Evolutionary conservation across 2,329 filamentous ascomycete species (phyloP).

Genomic region (Fusarium irregulare): DNA sequence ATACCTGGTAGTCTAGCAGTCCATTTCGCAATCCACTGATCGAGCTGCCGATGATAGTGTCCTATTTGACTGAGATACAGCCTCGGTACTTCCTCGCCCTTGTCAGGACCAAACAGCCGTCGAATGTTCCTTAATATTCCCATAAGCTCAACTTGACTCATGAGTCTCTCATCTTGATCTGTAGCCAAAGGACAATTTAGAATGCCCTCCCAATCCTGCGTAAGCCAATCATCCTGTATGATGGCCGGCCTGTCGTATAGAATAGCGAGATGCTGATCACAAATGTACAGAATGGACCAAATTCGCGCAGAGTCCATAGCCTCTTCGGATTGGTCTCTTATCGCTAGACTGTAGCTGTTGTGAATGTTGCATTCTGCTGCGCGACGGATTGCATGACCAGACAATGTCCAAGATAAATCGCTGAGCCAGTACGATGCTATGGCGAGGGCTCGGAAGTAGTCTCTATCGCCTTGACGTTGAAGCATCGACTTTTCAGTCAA

Average conservation of each 20-base stretch:
- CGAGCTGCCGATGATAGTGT: constrained; percentile 50
- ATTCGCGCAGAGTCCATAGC: constrained; percentile 65
- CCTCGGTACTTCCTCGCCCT: constrained; percentile 61
- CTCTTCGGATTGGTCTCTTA: constrained; percentile 54
- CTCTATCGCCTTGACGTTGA: constrained; percentile 52
- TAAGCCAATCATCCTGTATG: constrained; percentile 67
- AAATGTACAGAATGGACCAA: constrained; percentile 72
- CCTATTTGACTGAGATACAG: constrained; percentile 61
- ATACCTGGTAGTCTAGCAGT: constrained; percentile 47
- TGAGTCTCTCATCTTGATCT: constrained; percentile 65
- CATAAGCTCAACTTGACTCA: constrained; percentile 68
- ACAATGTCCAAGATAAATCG: constrained; percentile 71
- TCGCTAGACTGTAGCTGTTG: constrained; percentile 54
- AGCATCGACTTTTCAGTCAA: constrained; percentile 61
- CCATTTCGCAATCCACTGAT: constrained; percentile 54
- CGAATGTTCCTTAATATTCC: constrained; percentile 67
- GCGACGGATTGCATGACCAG: constrained; percentile 63
- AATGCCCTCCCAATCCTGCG: constrained; percentile 68
- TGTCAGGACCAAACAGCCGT: constrained; percentile 67
- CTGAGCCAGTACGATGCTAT: constrained; percentile 70
- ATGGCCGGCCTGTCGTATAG: constrained; percentile 69
- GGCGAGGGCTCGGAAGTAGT: constrained; percentile 69
- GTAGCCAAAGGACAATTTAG: constrained; percentile 62
- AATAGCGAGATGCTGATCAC: constrained; percentile 71
- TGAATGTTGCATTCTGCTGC: constrained; percentile 62